These are phyloP conservation scores for Lathyrus tuberosus DNA, from an alignment of 306 rosid genomes.

Conservation along the genomic window DNA sequence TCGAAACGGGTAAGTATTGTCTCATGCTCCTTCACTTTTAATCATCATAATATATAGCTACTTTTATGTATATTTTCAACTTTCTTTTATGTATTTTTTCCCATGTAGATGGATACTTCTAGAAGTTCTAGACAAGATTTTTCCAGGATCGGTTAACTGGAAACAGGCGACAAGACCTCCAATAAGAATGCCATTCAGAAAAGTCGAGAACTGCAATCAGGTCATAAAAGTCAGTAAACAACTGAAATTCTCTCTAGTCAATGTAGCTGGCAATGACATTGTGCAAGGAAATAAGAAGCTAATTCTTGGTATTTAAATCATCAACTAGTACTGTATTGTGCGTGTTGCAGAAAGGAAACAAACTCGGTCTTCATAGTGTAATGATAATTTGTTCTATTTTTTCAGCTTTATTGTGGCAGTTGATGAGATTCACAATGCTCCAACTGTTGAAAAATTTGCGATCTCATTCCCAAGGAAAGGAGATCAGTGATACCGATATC, in stretches of 20 bases:
- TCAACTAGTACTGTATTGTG: conserved; percentile 23
- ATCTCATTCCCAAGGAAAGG: conserved; percentile 88
- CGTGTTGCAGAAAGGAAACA: neutral
- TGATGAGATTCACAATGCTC: conserved; percentile 90
- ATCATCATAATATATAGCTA: conserved; percentile 15
- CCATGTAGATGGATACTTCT: conserved; percentile 81
- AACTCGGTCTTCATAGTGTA: conserved; percentile 15
- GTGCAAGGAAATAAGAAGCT: conserved; percentile 99
- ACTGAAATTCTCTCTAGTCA: conserved; percentile 81
- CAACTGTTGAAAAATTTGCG: conserved; percentile 84
- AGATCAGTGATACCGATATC: conserved; percentile 82
- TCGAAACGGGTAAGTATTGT: conserved; percentile 70
- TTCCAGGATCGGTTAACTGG: conserved; percentile 87
- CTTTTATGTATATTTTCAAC: neutral
- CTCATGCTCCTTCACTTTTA: conserved; percentile 19
- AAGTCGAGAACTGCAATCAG: conserved; percentile 97
- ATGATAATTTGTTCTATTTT: conserved; percentile 26
- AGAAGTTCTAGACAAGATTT: conserved; percentile 89
- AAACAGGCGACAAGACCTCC: conserved; percentile 96
- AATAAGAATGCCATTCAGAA: conserved; percentile 94
- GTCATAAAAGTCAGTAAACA: conserved; percentile 73
- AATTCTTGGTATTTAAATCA: conserved; percentile 70
- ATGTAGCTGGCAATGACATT: conserved; percentile 88
- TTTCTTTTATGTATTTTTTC: conserved; percentile 18
- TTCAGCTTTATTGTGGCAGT: conserved; percentile 96